Percentiles rank a stretch among this genome's conserved stretches.
phyloP scores from a whole-genome alignment of 805 yeast genomes.

The Yamadazyma sp. region DNA sequence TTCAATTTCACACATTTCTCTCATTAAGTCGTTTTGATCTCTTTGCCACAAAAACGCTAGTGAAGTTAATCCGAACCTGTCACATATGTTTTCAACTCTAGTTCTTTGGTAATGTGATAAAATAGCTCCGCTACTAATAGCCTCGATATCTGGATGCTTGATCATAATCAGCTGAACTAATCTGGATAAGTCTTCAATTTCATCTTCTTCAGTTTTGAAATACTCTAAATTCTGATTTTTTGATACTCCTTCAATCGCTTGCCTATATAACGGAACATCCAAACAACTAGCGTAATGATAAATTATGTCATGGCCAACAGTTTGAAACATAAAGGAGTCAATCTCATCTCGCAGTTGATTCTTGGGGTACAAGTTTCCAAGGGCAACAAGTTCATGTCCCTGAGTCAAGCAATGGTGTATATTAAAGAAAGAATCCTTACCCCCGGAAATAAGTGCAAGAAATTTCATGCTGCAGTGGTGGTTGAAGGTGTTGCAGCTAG shows the following conservation, averaged over 20 bases:
- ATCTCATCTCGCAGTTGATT: slow-evolving; percentile 53
- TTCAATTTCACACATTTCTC: slow-evolving; percentile 68
- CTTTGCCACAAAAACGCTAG: slow-evolving; percentile 90
- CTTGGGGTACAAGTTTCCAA: slow-evolving; percentile 70
- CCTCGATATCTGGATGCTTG: slow-evolving; percentile 71
- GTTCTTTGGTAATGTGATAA: slow-evolving; percentile 93
- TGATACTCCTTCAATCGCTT: slow-evolving; percentile 61
- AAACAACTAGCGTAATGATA: slow-evolving; percentile 64
- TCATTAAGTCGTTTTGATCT: slow-evolving; percentile 74
- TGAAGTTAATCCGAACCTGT: slow-evolving; percentile 62
- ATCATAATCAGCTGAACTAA: slow-evolving; percentile 50
- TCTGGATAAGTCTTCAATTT: slow-evolving; percentile 76
- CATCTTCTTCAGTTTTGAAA: slow-evolving; percentile 66
- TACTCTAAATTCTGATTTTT: slow-evolving; percentile 70
- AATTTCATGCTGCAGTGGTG: slow-evolving; percentile 63
- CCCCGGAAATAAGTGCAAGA: slow-evolving; percentile 91
- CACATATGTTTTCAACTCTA: slow-evolving; percentile 89
- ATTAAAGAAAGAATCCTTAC: slow-evolving; percentile 93
- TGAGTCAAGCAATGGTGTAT: slow-evolving; percentile 79
- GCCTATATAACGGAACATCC: slow-evolving; percentile 77
- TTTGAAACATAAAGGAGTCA: slow-evolving; percentile 96
- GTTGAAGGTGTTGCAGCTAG: background rate
- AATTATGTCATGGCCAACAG: slow-evolving; percentile 87
- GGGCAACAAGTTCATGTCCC: slow-evolving; percentile 82
- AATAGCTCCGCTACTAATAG: slow-evolving; percentile 94